phyloP scores from a whole-genome alignment of 805 yeast genomes.

The Ogataea pilisensis region DNA sequence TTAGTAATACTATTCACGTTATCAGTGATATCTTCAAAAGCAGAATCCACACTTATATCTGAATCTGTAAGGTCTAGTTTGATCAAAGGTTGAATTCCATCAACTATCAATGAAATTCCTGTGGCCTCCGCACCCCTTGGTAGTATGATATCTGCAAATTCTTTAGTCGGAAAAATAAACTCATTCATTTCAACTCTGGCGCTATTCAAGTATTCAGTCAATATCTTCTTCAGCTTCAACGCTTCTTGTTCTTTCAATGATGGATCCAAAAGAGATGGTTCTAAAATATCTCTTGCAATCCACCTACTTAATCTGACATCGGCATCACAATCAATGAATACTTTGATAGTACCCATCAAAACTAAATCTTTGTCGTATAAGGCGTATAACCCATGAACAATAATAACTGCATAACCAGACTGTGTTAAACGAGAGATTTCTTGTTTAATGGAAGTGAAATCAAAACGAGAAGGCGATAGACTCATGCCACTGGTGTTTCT shows the following conservation, averaged over 20 bases:
- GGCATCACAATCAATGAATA: slow-evolving; percentile 80
- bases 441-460: slow-evolving; percentile 29
- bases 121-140: slow-evolving; percentile 64
- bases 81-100: slow-evolving; percentile 49
- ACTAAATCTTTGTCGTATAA: slow-evolving; percentile 58
- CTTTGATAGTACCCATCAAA: slow-evolving; percentile 54
- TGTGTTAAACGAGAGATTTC: slow-evolving; percentile 8
- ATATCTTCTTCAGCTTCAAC: slow-evolving; percentile 30
- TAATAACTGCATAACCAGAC: slow-evolving; percentile 30
- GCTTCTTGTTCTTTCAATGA: slow-evolving; percentile 9
- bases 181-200: slow-evolving; percentile 66
- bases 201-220: slow-evolving; percentile 46
- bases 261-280: slow-evolving; percentile 4
- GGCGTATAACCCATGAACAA: slow-evolving; percentile 80
- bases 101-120: slow-evolving; percentile 58
- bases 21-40: background rate
- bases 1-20: slow-evolving; percentile 1
- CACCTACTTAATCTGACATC: slow-evolving; percentile 81
- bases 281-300: slow-evolving; percentile 41
- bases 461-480: slow-evolving; percentile 41
- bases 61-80: slow-evolving; percentile 9
- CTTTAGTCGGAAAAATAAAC: slow-evolving; percentile 64
- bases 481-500: no score
- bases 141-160: slow-evolving; percentile 67
- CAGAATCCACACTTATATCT: slow-evolving; percentile 1